Evolutionary conservation across 768 basidiomycete species (phyloP), one percentile per base, ranked within the genome.

Genomic region (Collybia sp.): DNA sequence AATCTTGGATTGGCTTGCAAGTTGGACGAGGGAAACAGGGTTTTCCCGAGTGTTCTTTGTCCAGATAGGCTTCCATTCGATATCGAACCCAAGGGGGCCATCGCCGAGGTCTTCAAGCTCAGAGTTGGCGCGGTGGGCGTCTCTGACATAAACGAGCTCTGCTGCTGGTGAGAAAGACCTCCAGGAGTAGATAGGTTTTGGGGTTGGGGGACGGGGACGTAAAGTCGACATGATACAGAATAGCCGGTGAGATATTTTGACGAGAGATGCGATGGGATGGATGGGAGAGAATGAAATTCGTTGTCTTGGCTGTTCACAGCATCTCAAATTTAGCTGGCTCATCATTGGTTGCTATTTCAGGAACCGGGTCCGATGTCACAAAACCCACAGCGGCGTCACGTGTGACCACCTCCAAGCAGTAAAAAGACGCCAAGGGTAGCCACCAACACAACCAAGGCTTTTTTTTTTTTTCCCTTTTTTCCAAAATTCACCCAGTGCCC

Each of bases 61-160:
- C 53, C 64, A 80, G 15, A 56, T 77, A 0, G 89, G 89, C 49
- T 74, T 79, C 88, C 89, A 91, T 63, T 92, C 89, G 32, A 88
- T 68, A 57, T 92, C 89, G 51, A 91, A 81, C 19, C 89, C 89
- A 42, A 78, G 65, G 18, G 69, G 55, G 13, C 65, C 67, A 20
- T 53, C 37, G 47, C 71, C 67, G 30, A 49, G 37, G 18, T 52
- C 50, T 10, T 76, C 36, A 0, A 48, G 53, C 0, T 64, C 50
- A 8, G 25, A 4, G 36, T 72, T 65, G 6, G 73, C 71, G 18
- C 61, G 49, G 10, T 52, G 32, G 12, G 58, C 46, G 48, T 67
- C 58, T n/a, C 60, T 63, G 12, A 71, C 59, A 48, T 77, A 76
- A 12, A 64, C 45, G 0, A 66, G 40, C 1, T 42, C 39, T 6